Base-by-base conservation (phyloP, 2,329 filamentous ascomycete species). In the Clarireedia sp. region DNA sequence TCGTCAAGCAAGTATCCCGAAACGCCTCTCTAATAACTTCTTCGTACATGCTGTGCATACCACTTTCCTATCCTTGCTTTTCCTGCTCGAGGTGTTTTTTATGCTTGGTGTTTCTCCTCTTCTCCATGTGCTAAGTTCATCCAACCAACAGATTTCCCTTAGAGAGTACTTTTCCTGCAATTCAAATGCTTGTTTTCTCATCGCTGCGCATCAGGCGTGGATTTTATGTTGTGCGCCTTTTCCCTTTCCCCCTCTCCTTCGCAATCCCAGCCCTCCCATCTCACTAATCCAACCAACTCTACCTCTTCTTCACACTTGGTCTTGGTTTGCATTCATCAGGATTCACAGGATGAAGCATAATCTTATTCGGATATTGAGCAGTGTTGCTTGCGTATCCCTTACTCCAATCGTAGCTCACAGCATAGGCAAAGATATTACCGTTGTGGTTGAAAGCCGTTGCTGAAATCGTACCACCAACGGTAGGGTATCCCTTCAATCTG, bases 341-440 rank as follows among this genome's bases (percentile, higher is more conserved):
- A 33, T 73, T 74, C 12, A 95, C 82, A 1, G 88, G 85, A 69
- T 95, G 89, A 69, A 95, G 77, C 85, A 90, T 90, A 52, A 94
- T 85, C 75, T 94, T 94, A 71, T 82, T 87, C 8, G 87, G 82
- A 58, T 83, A 83, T 62, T 79, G 79, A 56, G 83, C 83, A 24
- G 77, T 94, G 73, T 97, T 97, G 62, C 78, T 82, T 61, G 87
- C 82, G 74, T 92, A 96, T 16, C 94, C 94, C 77, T 99, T 97
- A 74, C 87, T 90, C 94, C 94, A 99, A 74, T 99, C 94, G 71
- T 99, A 99, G 69, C 90, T 90, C 48, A 96, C 82, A 24, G 91
- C 90, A 65, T 94, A 94, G 16, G 89, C 89, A 68, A 94, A 94
- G 66, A 92, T 90, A 68, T 73, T 85, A 51, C 94, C 94, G 56